phyloP scores from a whole-genome alignment of 83 land plant genomes.

The Picea abies region DNA sequence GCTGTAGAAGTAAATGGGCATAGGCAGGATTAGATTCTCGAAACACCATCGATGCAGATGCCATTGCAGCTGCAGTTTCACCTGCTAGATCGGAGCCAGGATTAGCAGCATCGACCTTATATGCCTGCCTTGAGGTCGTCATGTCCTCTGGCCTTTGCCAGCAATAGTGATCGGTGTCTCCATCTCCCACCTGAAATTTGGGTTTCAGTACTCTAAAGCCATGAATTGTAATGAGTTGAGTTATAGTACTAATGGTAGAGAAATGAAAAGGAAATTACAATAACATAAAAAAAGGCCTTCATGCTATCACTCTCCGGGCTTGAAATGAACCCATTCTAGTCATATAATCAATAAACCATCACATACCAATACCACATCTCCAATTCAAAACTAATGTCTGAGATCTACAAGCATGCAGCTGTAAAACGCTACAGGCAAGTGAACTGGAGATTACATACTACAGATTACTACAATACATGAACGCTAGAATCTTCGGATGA shows the following conservation, averaged over 20 bases:
- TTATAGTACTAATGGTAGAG: neutral
- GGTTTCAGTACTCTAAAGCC: neutral
- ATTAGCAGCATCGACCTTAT: constrained; percentile 52
- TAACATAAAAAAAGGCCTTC: too few species aligned
- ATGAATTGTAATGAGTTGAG: neutral
- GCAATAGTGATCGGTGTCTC: constrained; percentile 78
- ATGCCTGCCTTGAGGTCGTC: constrained; percentile 77
- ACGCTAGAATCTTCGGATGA: neutral
- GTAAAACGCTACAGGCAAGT: neutral
- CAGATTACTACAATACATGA: too few species aligned
- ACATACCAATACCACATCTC: neutral
- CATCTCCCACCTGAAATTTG: constrained; percentile 76
- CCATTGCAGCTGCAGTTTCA: constrained; percentile 92
- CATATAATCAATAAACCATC: neutral
- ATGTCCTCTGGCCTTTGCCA: constrained; percentile 96
- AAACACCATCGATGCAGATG: constrained; percentile 86
- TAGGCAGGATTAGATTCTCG: constrained; percentile 55
- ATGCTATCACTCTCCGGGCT: too few species aligned
- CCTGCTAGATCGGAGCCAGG: constrained; percentile 93
- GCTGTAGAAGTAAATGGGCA: constrained; percentile 59
- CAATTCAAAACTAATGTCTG: neutral
- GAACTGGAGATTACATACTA: neutral
- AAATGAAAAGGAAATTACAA: too few species aligned
- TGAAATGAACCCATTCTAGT: neutral
- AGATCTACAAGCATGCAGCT: neutral